These are phyloP conservation scores for Eucalyptus decipiens DNA, from an alignment of 345 rosid species.

Conservation along the genomic window DNA sequence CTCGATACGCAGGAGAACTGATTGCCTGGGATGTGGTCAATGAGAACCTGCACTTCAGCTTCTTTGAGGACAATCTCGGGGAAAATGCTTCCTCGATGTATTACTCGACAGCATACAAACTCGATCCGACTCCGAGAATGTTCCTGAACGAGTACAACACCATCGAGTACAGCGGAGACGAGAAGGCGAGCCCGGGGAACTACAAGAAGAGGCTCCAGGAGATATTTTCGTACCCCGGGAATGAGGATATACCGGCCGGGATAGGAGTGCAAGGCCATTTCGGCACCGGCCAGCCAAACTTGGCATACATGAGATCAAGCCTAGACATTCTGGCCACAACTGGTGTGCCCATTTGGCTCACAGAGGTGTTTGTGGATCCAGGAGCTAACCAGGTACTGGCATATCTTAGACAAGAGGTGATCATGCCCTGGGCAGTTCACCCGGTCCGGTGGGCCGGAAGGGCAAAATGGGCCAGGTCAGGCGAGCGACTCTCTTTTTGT, in stretches of 20 bases:
- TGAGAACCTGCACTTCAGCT: conserved; percentile 70
- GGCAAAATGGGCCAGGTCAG: not conserved
- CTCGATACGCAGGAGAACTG: conserved; percentile 51
- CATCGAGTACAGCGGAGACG: conserved; percentile 32
- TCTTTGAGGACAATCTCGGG: conserved; percentile 66
- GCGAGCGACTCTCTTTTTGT: not conserved
- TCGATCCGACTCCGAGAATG: conserved; percentile 39
- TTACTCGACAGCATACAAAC: conserved; percentile 18
- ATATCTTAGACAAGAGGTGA: not conserved
- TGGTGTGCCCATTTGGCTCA: conserved; percentile 74
- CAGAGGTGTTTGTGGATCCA: conserved; percentile 40
- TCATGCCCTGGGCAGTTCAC: not conserved
- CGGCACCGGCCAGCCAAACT: conserved; percentile 29
- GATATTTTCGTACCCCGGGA: conserved; percentile 42
- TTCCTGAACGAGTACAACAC: conserved; percentile 81
- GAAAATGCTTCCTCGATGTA: conserved; percentile 33
- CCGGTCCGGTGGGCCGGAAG: not conserved
- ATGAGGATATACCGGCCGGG: conserved; percentile 22
- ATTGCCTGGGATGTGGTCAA: conserved; percentile 85
- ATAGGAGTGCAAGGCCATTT: conserved; percentile 84
- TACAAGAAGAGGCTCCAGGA: conserved; percentile 35
- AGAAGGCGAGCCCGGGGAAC: conserved; percentile 5
- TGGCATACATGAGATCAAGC: conserved; percentile 65
- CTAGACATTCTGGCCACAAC: conserved; percentile 50
- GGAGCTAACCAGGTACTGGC: conserved; percentile 21